phyloP scores from a whole-genome alignment of 2,329 filamentous ascomycete species.

The Dothideomycetidae sp. region DNA sequence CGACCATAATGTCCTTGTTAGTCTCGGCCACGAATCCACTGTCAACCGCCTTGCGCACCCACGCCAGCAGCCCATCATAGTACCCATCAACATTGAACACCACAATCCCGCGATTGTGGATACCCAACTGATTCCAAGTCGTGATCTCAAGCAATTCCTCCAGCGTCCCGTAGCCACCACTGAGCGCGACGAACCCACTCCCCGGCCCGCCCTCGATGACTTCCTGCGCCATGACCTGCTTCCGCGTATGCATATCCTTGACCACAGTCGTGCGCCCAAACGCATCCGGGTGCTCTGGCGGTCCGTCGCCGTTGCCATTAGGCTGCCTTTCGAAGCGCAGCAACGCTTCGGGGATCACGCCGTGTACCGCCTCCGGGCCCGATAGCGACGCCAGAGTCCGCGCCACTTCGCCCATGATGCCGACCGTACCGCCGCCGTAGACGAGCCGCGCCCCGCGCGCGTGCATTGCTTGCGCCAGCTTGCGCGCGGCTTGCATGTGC shows the following conservation, averaged over 20 bases:
- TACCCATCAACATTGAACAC: slow-evolving; percentile 81
- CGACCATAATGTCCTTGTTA: slow-evolving; percentile 64
- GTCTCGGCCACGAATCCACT: slow-evolving; percentile 61
- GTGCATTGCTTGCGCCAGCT: slow-evolving; percentile 61
- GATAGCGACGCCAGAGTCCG: slow-evolving; percentile 70
- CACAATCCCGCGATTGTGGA: slow-evolving; percentile 67
- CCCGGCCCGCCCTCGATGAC: slow-evolving; percentile 71
- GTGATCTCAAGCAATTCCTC: slow-evolving; percentile 88
- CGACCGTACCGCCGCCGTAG: slow-evolving; percentile 88
- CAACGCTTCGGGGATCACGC: slow-evolving; percentile 80
- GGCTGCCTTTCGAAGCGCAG: slow-evolving; percentile 60
- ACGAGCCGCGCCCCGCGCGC: slow-evolving; percentile 67
- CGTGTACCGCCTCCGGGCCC: slow-evolving; percentile 72
- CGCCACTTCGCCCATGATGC: slow-evolving; percentile 89
- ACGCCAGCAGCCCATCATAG: slow-evolving; percentile 73
- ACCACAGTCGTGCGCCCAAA: slow-evolving; percentile 84
- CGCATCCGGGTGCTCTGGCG: slow-evolving; percentile 43
- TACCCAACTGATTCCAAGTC: slow-evolving; percentile 90
- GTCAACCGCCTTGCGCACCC: slow-evolving; percentile 62
- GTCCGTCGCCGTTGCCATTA: slow-evolving; percentile 37
- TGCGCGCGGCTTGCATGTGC: slow-evolving; percentile 64
- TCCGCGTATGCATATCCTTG: slow-evolving; percentile 89
- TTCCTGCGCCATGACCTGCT: slow-evolving; percentile 82
- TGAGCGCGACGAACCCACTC: slow-evolving; percentile 76
- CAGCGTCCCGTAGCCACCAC: slow-evolving; percentile 84